Conservation (phyloP, 1,284 basidiomycete species). For the Tylopilus orsonianus region DNA sequence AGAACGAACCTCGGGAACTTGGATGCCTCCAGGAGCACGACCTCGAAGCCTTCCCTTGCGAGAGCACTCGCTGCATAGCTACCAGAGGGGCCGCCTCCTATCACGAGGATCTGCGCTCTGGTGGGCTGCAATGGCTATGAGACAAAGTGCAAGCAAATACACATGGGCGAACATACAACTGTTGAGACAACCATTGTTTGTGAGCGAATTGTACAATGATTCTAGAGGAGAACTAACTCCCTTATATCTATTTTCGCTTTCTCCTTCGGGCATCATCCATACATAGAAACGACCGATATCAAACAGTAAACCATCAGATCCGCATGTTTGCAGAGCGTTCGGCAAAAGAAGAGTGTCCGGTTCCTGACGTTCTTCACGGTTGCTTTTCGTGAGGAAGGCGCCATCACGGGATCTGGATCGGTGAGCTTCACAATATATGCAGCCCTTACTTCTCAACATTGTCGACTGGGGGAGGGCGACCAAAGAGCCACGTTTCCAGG, state of each 20-base stretch:
- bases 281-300: not conserved
- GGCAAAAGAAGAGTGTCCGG: no score
- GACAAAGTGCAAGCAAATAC: not conserved
- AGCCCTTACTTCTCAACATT: not conserved
- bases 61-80: not conserved
- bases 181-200: not conserved
- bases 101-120: not conserved
- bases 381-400: not conserved
- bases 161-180: not conserved
- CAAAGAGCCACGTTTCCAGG: not conserved
- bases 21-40: not conserved
- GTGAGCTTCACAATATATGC: not conserved
- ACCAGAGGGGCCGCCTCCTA: not conserved
- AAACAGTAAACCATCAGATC: not conserved
- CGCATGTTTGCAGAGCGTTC: not conserved
- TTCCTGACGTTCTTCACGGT: not conserved
- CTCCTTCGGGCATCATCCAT: not conserved
- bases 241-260: not conserved
- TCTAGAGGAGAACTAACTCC: not conserved
- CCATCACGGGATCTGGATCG: not conserved
- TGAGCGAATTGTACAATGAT: not conserved
- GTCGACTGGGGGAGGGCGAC: not conserved
- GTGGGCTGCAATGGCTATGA: not conserved
- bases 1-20: slow-evolving; percentile 42
- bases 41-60: not conserved